Base-by-base conservation (phyloP, 2,329 filamentous ascomycete species). In the Fusarium sp. region DNA sequence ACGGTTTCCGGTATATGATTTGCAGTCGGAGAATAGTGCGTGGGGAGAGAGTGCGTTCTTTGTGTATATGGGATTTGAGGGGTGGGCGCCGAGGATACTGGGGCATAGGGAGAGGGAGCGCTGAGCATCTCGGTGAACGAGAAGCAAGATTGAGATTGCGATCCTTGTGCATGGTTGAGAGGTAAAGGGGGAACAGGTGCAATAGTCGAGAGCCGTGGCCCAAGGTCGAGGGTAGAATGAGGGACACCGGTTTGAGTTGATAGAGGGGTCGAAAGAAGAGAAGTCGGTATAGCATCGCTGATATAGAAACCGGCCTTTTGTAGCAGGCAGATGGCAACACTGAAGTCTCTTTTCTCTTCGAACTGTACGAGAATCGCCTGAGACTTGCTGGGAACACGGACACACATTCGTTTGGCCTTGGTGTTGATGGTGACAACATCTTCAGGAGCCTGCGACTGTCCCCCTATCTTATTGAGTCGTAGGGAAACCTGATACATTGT, bases 261-360 rank as follows among this genome's bases (percentile, higher is more conserved):
- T 25, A 41, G 8, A 3, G 9, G 6, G 29, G 15, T 9, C 21
- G 33, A 37, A 14, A 55, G 35, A n/a, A 54, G 36, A 9, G 50
- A 38, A 17, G 8, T 39, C 2, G 56, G 50, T 32, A 58, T 53
- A 19, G 59, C 49, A 4, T 70, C 61, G 27, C 60, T 57, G 33
- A 74, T 56, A 6, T 15, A 25, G 31, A 78, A 74, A 9, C 72
- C 71, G 11, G 69, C 62, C 46, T 70, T 74, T 31, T 71, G 65
- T 1, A 78, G 64, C 46, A 75, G 67, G 41, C 67, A 75, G 5
- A 72, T 63, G 2, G 71, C 57, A 14, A 77, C 49, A 21, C 57
- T 67, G 32, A 77, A 76, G 43, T 77, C 74, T 48, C 74, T 66
- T 5, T 46, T 57, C 9, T 73, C 64, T 9, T 69, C 64, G 37